Conservation (phyloP, 768 basidiomycete genomes). For the Calvatia gigantea region DNA sequence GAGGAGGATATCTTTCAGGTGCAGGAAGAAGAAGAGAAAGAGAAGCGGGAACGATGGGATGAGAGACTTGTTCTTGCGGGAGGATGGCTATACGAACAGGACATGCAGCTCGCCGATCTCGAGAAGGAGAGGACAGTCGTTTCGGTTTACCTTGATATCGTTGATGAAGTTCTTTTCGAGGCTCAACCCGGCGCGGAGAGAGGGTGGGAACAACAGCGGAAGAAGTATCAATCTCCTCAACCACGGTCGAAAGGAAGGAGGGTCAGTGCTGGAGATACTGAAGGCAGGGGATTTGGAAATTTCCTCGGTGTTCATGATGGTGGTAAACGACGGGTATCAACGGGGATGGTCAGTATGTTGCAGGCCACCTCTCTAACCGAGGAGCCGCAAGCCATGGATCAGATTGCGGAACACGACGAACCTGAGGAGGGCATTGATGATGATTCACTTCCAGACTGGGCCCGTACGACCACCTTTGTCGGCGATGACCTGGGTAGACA, state of each 20-base stretch:
- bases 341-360: slow-evolving; percentile 55
- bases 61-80: slow-evolving; percentile 75
- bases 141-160: slow-evolving; percentile 64
- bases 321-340: slow-evolving; percentile 53
- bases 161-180: slow-evolving; percentile 76
- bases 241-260: slow-evolving; percentile 44
- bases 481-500: slow-evolving; percentile 58
- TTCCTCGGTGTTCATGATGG: slow-evolving; percentile 16
- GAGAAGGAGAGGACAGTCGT: slow-evolving; percentile 56
- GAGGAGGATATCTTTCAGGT: slow-evolving; percentile 49
- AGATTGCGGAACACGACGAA: slow-evolving; percentile 33
- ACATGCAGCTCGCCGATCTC: slow-evolving; percentile 52
- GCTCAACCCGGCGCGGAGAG: slow-evolving; percentile 45
- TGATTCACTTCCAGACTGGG: slow-evolving; percentile 77
- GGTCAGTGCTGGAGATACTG: slow-evolving; percentile 43
- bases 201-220: slow-evolving; percentile 36
- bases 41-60: slow-evolving; percentile 76
- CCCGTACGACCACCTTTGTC: slow-evolving; percentile 51
- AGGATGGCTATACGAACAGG: slow-evolving; percentile 79
- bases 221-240: slow-evolving; percentile 7
- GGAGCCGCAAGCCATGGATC: slow-evolving; percentile 57
- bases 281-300: slow-evolving; percentile 19
- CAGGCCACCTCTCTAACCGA: slow-evolving; percentile 41
- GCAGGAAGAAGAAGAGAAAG: slow-evolving; percentile 38
- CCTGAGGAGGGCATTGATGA: slow-evolving; percentile 53